phyloP scores from a whole-genome alignment of 345 rosid species.

The Nasturtium officinale region DNA sequence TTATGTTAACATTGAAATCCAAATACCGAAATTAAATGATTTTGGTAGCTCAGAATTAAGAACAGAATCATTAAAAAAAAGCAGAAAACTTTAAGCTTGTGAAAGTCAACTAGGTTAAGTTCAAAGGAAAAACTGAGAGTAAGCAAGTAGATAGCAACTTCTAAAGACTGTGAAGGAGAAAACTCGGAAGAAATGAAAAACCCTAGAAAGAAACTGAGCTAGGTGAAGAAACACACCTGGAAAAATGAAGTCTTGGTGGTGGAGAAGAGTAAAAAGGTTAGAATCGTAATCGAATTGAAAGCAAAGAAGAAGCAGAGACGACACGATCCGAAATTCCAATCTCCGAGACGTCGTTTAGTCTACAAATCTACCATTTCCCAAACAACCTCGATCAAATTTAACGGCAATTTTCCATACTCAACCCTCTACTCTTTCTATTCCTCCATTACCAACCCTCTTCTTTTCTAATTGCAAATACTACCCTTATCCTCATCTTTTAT shows the following conservation, averaged over 20 bases:
- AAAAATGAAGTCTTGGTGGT: slow-evolving; percentile 7
- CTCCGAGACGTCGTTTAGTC: slow-evolving; percentile 45
- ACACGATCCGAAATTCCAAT: slow-evolving; percentile 42
- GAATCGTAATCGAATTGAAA: slow-evolving; percentile 28
- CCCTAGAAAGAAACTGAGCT: slow-evolving; percentile 20
- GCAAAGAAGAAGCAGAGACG: slow-evolving; percentile 34
- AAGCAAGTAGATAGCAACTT: slow-evolving; percentile 26
- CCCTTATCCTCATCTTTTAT: neutral
- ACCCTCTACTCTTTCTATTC: slow-evolving; percentile 8
- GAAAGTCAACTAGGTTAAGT: slow-evolving; percentile 42
- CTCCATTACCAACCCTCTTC: neutral
- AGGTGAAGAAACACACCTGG: slow-evolving; percentile 28
- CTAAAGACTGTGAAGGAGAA: slow-evolving; percentile 11
- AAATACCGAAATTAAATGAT: neutral
- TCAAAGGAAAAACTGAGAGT: slow-evolving; percentile 18
- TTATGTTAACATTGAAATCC: slow-evolving; percentile 5
- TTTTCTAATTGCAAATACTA: neutral
- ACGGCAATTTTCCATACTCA: slow-evolving; percentile 23
- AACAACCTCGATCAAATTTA: neutral
- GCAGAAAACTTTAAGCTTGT: neutral
- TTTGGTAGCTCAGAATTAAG: neutral
- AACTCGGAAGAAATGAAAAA: neutral
- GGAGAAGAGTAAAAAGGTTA: neutral
- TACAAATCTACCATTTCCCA: slow-evolving; percentile 32
- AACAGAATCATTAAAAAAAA: neutral